A percentile compares a stretch with the other conserved stretches of the same genome.
Conservation (phyloP, 257 asterid genomes). For the Gardenia jasminoides region DNA sequence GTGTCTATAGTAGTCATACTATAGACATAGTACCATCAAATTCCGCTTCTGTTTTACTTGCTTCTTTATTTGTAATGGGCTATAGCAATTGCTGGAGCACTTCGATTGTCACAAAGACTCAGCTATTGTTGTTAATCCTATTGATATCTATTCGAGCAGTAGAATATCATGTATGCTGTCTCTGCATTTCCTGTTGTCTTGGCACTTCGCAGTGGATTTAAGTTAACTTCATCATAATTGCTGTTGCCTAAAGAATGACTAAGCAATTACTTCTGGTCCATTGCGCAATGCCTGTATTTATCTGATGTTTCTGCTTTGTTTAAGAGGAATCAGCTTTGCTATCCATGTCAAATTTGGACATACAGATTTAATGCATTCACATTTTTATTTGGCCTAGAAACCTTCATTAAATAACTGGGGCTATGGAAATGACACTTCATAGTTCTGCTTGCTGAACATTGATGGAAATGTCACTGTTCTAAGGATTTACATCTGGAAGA, state of each 20-base stretch:
- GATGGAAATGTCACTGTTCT: background rate
- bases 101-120: background rate
- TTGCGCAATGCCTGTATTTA: background rate
- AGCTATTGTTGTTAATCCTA: background rate
- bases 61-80: background rate
- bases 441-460: background rate
- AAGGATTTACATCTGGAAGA: background rate
- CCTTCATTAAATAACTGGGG: background rate
- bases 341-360: background rate
- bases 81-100: background rate
- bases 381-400: background rate
- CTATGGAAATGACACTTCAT: too few relatives aligned
- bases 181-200: background rate
- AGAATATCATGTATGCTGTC: background rate
- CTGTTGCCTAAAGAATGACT: background rate
- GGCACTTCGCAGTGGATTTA: conserved; percentile 1
- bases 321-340: background rate
- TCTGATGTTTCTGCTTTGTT: background rate
- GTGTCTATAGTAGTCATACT: background rate
- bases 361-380: background rate
- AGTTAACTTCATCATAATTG: background rate
- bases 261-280: background rate
- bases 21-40: too few relatives aligned
- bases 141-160: background rate
- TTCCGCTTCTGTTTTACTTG: background rate